phyloP scores from a whole-genome alignment of 1,284 basidiomycete species.

The Gymnopus androsaceus region DNA sequence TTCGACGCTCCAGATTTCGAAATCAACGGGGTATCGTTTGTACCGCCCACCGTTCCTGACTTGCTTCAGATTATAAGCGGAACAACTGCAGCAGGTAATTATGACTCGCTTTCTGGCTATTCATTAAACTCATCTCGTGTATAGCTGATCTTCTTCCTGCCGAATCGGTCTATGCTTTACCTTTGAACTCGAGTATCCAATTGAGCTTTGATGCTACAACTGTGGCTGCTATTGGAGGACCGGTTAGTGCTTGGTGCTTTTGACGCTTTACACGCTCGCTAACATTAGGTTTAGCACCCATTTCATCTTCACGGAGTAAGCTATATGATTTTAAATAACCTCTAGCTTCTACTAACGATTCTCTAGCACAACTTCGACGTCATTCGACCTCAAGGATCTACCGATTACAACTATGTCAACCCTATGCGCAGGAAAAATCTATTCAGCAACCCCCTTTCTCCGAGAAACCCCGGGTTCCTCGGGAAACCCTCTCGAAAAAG shows the following conservation, averaged over 20 bases:
- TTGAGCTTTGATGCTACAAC: conserved; percentile 27
- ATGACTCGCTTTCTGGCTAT: neutral
- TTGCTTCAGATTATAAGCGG: conserved; percentile 21
- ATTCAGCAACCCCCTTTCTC: too few species aligned
- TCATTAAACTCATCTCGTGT: neutral
- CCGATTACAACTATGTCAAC: too few species aligned
- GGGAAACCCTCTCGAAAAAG: too few species aligned
- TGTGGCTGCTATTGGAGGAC: conserved; percentile 26
- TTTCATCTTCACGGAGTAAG: too few species aligned
- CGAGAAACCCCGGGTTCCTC: too few species aligned
- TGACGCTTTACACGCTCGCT: too few species aligned
- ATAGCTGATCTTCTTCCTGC: conserved; percentile 23
- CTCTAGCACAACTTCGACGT: too few species aligned
- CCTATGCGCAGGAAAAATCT: too few species aligned
- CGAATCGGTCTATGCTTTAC: conserved; percentile 29
- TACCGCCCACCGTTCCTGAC: conserved; percentile 32
- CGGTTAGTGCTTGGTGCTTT: conserved; percentile 23
- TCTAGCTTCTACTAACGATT: too few species aligned
- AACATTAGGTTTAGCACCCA: neutral
- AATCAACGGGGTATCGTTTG: conserved; percentile 19
- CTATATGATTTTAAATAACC: too few species aligned
- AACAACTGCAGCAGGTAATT: conserved; percentile 1
- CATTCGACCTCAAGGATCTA: too few species aligned
- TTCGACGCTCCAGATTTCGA: conserved; percentile 16
- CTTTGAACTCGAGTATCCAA: conserved; percentile 31